phyloP scores from a whole-genome alignment of 306 rosid species.

The Gynostemma pentaphyllum region DNA sequence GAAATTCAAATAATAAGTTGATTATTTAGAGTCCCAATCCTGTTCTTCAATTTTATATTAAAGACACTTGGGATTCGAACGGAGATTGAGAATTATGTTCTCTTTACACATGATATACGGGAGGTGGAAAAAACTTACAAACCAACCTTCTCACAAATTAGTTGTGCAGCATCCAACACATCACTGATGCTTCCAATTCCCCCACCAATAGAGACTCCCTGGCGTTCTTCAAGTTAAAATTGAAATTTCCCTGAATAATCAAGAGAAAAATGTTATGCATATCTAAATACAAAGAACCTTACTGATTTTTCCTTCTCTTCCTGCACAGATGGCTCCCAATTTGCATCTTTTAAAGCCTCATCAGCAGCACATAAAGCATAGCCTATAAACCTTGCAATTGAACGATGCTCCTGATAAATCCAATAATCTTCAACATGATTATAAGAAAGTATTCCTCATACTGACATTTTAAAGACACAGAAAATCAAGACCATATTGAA shows the following conservation, averaged over 20 bases:
- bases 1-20: background rate
- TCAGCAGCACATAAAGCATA: conserved; percentile 93
- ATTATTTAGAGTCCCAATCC: conserved; percentile 2
- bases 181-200: conserved; percentile 90
- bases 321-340: conserved; percentile 68
- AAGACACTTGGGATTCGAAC: background rate
- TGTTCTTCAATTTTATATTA: background rate
- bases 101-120: background rate
- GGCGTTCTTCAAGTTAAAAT: conserved; percentile 22
- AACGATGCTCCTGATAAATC: conserved; percentile 56
- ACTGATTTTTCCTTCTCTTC: conserved; percentile 77
- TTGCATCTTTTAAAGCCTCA: conserved; percentile 86
- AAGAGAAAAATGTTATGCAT: background rate
- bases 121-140: background rate
- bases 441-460: background rate
- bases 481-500: background rate
- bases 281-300: conserved; percentile 17
- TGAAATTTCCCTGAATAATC: conserved; percentile 8
- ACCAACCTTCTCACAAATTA: conserved; percentile 77
- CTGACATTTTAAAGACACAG: background rate
- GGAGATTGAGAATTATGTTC: background rate
- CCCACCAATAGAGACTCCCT: conserved; percentile 95
- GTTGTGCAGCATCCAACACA: conserved; percentile 67
- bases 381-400: conserved; percentile 78
- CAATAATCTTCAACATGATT: conserved; percentile 16